Percentiles rank a stretch among this genome's conserved stretches.
These are phyloP conservation scores for Cenococcum geophilum DNA, from an alignment of 495 filamentous ascomycete species.

Conservation along the genomic window DNA sequence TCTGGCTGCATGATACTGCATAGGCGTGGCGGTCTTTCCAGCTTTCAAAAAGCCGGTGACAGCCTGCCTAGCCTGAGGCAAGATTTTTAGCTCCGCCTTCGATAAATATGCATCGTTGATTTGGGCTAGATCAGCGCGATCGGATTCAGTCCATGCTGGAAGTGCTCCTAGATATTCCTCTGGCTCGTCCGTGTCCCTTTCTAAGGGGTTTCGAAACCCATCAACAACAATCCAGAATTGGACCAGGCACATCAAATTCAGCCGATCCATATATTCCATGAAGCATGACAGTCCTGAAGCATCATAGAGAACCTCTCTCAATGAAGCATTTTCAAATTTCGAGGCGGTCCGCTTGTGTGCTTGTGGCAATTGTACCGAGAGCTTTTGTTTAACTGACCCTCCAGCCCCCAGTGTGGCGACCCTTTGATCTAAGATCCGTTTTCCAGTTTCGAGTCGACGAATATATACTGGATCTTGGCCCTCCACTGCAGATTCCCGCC, in stretches of 20 bases:
- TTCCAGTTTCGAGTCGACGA: constrained; percentile 83
- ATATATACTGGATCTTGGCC: constrained; percentile 79
- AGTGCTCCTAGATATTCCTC: constrained; percentile 59
- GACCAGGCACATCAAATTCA: constrained; percentile 76
- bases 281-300: constrained; percentile 91
- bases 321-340: constrained; percentile 59
- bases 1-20: constrained; percentile 78
- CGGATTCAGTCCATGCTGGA: constrained; percentile 75
- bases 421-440: constrained; percentile 81
- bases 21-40: constrained; percentile 63
- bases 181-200: constrained; percentile 68
- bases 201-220: constrained; percentile 90
- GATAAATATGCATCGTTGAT: constrained; percentile 86
- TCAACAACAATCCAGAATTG: constrained; percentile 99
- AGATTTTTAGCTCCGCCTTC: constrained; percentile 71
- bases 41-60: constrained; percentile 75
- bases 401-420: constrained; percentile 74
- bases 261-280: constrained; percentile 99
- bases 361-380: constrained; percentile 25
- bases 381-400: constrained; percentile 44
- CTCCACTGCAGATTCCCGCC: constrained; percentile 71
- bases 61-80: constrained; percentile 56
- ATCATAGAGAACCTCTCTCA: constrained; percentile 79
- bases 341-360: constrained; percentile 41
- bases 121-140: constrained; percentile 78